Base-by-base conservation (phyloP, 2,329 filamentous ascomycete genomes). In the Aspergillus sp. region DNA sequence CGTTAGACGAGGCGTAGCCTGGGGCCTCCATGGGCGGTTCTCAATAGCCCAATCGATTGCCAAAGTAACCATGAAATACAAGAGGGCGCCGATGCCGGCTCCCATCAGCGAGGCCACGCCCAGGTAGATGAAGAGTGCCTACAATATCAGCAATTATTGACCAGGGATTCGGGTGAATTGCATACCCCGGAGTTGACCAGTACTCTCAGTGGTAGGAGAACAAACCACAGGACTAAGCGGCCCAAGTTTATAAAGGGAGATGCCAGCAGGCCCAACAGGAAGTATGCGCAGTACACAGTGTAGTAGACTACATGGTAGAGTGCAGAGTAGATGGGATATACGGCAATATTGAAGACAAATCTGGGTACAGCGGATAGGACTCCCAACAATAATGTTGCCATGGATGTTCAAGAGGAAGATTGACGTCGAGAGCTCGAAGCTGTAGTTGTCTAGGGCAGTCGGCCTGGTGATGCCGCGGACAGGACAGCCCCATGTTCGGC, bases 41-140 rank as follows among this genome's bases (percentile, higher is more conserved):
- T 84, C 23, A 57, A 71, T 2, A 82, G 67, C 1, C 85, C 80
- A 5, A 84, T 81, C 56, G 34, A 41, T 41, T 15, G 91, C 74
- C 60, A 84, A 71, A 60, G 79, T 80, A 61, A 87, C 89, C 19
- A 82, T 80, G 57, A 86, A 76, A 69, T 86, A 83, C 48, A 93
- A 75, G 19, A 85, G 66, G 54, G 87, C 74, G 55, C 90, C 91
- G 30, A 87, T 80, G 11, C 86, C 54, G 56, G 88, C 77, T n/a
- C 91, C 91, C 56, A 92, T 81, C 19, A 91, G 75, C 34, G 85
- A 83, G 7, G 91, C 91, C 25, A 87, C 83, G 53, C 87, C 87
- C 51, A 93, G 81, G 69, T 83, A 89, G 70, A 84, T 83, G 57
- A 76, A 74, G 22, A 81, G 61, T 52, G 77, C 77, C 81, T 83